These are phyloP conservation scores for Fraxinus sp. DNA, from an alignment of 305 asterid species.

Conservation along the genomic window DNA sequence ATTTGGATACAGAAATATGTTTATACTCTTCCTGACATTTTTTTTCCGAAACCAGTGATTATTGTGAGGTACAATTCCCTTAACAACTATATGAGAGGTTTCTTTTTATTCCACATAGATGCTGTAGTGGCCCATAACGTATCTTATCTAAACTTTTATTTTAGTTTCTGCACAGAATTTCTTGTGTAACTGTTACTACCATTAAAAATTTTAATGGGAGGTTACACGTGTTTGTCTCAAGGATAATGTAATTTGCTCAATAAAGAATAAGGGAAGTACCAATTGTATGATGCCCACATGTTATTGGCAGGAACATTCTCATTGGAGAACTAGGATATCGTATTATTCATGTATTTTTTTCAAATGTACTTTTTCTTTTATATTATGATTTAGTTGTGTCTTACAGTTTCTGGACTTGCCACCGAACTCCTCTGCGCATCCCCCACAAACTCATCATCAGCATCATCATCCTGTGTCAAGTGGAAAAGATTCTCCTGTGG, in stretches of 20 bases:
- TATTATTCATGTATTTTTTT: too few species aligned
- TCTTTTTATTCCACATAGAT: not conserved
- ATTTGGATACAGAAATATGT: not conserved
- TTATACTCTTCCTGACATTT: not conserved
- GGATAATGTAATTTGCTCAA: not conserved
- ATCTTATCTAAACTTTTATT: not conserved
- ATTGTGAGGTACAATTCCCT: not conserved
- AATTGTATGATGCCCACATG: not conserved
- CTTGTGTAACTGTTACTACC: not conserved
- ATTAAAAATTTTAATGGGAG: not conserved
- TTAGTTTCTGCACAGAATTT: not conserved
- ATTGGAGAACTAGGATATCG: not conserved
- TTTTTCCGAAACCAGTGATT: not conserved
- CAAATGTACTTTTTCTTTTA: not conserved
- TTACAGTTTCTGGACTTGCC: conserved; percentile 48
- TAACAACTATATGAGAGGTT: not conserved
- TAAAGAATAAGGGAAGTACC: not conserved
- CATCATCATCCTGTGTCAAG: conserved; percentile 24
- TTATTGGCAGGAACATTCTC: not conserved
- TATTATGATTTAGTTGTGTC: not conserved
- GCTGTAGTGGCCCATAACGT: not conserved
- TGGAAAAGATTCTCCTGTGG: conserved; percentile 33
- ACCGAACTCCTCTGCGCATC: conserved; percentile 29
- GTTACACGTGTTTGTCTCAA: not conserved
- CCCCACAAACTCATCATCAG: conserved; percentile 37